Evolutionary conservation across 2,329 filamentous ascomycete species (phyloP), one percentile per base, ranked within the genome.

Genomic region (Claviceps cyperi): DNA sequence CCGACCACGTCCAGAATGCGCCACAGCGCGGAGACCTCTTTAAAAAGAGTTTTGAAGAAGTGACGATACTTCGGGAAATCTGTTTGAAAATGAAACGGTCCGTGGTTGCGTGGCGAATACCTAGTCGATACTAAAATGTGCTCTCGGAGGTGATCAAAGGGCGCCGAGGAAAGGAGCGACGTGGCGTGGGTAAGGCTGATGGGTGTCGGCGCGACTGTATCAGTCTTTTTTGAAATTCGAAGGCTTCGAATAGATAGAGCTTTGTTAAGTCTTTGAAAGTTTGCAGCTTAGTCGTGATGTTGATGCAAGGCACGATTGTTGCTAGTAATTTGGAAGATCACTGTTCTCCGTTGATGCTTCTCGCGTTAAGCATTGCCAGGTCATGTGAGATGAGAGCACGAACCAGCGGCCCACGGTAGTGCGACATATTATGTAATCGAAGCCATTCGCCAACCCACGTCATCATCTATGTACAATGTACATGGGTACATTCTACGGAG

Each of bases 321-420:
- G 44, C 19, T 19, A 41, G 19, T 32, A 22, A 19, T 40, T 19
- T 36, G 32, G 43, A 28, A 39, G 7, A 36, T 13, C 15, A 47
- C 28, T 47, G 38, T 37, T 37, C 46, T 47, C 43, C 45, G 39
- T 45, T 38, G 17, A 38, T 46, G 32, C 35, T 41, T 32, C 43
- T 47, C 40, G 40, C 38, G 7, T 36, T 44, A 13, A 45, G 41
- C 43, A 38, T 41, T 51, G 52, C 52, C 43, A 53, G 60, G 59
- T 65, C 63, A 65, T 64, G 60, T 64, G 62, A 64, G 57, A 50
- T 45, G 32, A 35, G 32, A 50, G 63, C 61, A 63, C 58, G 56
- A 57, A 51, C 58, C 58, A 55, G 9, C 51, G 52, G 51, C 38
- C 41, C 24, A 39, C 39, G 22, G 28, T 47, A 50, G 21, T 39